These are phyloP conservation scores for Aureobasidium vineae DNA, from an alignment of 2,329 filamentous ascomycete species.

Conservation along the genomic window DNA sequence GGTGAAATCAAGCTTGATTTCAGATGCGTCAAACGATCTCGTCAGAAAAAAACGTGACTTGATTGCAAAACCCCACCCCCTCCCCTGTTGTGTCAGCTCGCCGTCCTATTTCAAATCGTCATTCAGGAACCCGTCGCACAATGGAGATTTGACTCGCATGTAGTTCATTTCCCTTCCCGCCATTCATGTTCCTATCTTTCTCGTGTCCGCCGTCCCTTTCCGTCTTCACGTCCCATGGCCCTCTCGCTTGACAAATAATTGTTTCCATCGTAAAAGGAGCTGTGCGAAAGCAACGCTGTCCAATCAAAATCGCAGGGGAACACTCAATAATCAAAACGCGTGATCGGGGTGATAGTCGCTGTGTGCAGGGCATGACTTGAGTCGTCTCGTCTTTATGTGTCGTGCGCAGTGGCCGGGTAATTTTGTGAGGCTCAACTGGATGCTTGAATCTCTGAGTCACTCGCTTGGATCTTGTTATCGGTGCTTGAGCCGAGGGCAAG, in stretches of 20 bases:
- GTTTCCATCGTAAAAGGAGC: neutral
- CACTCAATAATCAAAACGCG: neutral
- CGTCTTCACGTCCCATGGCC: conserved; percentile 1
- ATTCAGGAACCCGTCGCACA: conserved; percentile 15
- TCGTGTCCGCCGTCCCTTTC: neutral
- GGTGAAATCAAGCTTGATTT: neutral
- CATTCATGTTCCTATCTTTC: conserved; percentile 12
- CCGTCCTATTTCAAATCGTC: conserved; percentile 4
- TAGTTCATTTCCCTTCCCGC: conserved; percentile 18
- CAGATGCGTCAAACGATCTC: neutral
- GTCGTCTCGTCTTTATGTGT: neutral
- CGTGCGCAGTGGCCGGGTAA: neutral
- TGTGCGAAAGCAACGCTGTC: no score
- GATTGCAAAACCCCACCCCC: neutral
- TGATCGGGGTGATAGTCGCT: conserved; percentile 3
- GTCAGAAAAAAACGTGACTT: neutral
- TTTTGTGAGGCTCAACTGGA: neutral
- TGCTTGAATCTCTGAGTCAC: neutral
- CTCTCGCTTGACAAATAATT: neutral
- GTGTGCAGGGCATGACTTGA: neutral
- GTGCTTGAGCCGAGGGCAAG: neutral
- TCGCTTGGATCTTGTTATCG: neutral
- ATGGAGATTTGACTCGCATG: conserved; percentile 3
- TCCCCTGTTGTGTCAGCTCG: neutral
- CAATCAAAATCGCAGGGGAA: neutral